Evolutionary conservation across 2,329 filamentous ascomycete genomes (phyloP).

Genomic region (Paecilomyces sp.): DNA sequence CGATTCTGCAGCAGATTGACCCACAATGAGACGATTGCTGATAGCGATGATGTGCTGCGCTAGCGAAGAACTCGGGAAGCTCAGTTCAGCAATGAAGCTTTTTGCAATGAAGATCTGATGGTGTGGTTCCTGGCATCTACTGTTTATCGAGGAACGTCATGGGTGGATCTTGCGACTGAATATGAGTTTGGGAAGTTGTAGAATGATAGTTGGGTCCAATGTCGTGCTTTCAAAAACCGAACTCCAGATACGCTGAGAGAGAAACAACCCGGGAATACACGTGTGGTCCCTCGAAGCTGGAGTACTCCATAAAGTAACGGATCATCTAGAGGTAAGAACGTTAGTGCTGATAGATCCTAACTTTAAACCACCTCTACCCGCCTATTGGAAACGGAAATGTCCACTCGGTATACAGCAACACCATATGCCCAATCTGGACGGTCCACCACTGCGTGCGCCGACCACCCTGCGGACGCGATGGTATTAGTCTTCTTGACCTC

Average conservation of each 20-base stretch:
- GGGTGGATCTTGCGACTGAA: not conserved
- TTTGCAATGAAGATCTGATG: not conserved
- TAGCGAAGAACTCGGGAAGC: not conserved
- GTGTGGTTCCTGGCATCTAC: not conserved
- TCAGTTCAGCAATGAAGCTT: not conserved
- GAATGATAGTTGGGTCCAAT: not conserved
- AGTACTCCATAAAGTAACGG: not conserved
- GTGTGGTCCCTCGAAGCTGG: not conserved
- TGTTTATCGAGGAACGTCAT: not conserved
- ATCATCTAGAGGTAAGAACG: not conserved
- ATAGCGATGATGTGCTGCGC: conserved; percentile 8
- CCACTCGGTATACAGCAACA: not conserved
- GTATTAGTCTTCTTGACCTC: not conserved
- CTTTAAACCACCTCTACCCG: not conserved
- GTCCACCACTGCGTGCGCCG: not conserved
- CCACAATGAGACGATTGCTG: conserved; percentile 7
- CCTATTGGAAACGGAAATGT: not conserved
- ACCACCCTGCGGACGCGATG: not conserved
- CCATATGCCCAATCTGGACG: not conserved
- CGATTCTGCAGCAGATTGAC: not conserved
- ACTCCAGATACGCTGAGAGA: not conserved
- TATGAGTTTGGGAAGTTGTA: not conserved
- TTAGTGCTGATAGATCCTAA: not conserved
- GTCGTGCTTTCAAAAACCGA: not conserved
- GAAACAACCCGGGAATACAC: not conserved